Base-by-base conservation (phyloP, 176 grass and related monocot genomes). In the Zea luxurians region DNA sequence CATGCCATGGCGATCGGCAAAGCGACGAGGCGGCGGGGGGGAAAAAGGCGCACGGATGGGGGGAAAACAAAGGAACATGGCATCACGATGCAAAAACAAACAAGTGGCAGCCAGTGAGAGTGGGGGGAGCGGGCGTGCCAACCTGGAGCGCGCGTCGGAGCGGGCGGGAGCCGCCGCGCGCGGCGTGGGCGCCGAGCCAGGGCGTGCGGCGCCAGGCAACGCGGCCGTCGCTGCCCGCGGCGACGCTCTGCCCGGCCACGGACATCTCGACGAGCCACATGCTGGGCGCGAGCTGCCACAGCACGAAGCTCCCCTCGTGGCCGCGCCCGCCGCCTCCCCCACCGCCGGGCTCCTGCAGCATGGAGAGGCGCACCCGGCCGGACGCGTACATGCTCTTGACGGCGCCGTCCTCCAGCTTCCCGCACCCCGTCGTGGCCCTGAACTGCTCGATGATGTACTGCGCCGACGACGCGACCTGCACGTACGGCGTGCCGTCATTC, bases 381-480 rank as follows among this genome's bases (percentile, higher is more conserved):
- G 87, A 64, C 3, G 91, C 91, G 83, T 92, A 97, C 95, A 97
- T 94, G 89, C 91, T 92, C 83, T 90, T 97, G 46, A 85, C 91
- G 10, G 81, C 70, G 5, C 87, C 83, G 45, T 89, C 94, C 15
- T 78, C 61, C 2, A 88, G 66, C 92, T 83, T 97, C 0, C 48
- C 87, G 79, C 95, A 97, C 59, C 91, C 89, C 20, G 91, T 90
- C 2, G 91, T 97, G 36, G 95, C 95, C 84, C 89, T 63, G 89
- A 92, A 97, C 82, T 97, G 95, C 80, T 94, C 82, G 61, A 97
- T 93, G 50, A 97, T 97, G 83, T 97, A 97, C 83, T 97, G 83
- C 70, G 89, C 95, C 70, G 95, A 93, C 52, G 95, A 97, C 4
- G 91, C 87, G 53, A 97, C 93, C 93, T 89, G 44, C 85, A 57